Percentiles rank a stretch among this genome's conserved stretches.
Conservation (phyloP, 139 green algal genomes). For the Tetradesmus lagerheimii region DNA sequence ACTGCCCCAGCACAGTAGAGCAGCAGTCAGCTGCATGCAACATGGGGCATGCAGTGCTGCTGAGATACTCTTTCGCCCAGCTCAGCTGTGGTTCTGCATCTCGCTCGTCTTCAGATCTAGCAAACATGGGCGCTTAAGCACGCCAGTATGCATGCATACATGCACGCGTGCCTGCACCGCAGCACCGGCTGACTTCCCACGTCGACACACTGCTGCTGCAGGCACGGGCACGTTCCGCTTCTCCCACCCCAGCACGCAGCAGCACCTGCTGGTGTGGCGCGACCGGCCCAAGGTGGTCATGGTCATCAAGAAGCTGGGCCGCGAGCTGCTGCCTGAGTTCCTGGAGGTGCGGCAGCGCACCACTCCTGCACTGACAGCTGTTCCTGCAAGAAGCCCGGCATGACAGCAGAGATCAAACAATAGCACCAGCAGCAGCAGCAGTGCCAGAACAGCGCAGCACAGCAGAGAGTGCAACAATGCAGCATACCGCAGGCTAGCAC, state of each 20-base stretch:
- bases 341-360: constrained; percentile 49
- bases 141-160: no score
- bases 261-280: constrained; percentile 98
- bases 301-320: constrained; percentile 97
- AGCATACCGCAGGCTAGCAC: no score
- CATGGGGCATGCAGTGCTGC: no score
- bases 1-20: not conserved
- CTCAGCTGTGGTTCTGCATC: no score
- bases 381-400: no score
- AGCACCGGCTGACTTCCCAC: not conserved
- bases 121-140: no score
- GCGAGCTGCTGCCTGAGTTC: constrained; percentile 84
- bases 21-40: not conserved
- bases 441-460: not conserved
- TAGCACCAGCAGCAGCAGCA: no score
- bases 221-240: constrained; percentile 88
- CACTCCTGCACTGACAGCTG: not conserved
- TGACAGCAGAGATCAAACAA: no score
- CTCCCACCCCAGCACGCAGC: constrained; percentile 93
- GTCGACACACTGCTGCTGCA: constrained; percentile 46
- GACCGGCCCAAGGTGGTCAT: constrained; percentile 87
- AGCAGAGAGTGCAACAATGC: no score
- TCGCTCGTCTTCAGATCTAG: no score
- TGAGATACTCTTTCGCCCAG: no score
- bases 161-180: no score